Base-by-base conservation (phyloP, 345 rosid species). In the Nephelium lappaceum region DNA sequence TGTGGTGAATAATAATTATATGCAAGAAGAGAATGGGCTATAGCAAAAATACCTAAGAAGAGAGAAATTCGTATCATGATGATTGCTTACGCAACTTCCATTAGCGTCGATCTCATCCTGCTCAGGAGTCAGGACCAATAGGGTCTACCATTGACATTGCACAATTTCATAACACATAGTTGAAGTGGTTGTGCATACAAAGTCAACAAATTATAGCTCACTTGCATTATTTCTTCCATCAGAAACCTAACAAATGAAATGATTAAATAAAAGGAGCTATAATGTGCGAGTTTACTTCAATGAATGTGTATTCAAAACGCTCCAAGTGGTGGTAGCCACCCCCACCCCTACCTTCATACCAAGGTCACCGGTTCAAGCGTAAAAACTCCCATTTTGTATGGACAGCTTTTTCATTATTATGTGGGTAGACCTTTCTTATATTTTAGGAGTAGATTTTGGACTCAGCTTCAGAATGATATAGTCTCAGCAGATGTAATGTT, bases 1-100 rank as follows among this genome's bases (percentile, higher is more conserved):
- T 53, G 8, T 16, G 6, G 18, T 53, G 57, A 69, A 69, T 69
- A 69, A 69, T 43, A 31, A 31, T 31, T 43, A 69, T 9, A 24
- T 25, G 14, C 12, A 43, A 45, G 12, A 69, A 69, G 11, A 69
- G 24, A 58, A 18, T 15, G 31, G 43, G 23, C 62, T 1, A 51
- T 23, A 23, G 38, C 73, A 31, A 31, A 60, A 49, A 16, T 31
- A 49, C 21, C 74, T 15, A 27, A 25, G 24, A 25, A 70, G 73
- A 43, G 23, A 11, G 39, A 47, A n/a, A 69, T 11, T 21, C 60
- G 41, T 21, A 27, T 53, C 9, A 51, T 71, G 57, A 71, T 71
- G 61, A 23, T 27, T 51, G 62, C 74, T 25, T 70, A 70, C 73
- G 73, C 39, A 25, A 45, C 36, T 38, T 71, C 74, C 74, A 71